These are phyloP conservation scores for Trichoderma lentiforme DNA, from an alignment of 2,329 filamentous ascomycete species.

Conservation along the genomic window DNA sequence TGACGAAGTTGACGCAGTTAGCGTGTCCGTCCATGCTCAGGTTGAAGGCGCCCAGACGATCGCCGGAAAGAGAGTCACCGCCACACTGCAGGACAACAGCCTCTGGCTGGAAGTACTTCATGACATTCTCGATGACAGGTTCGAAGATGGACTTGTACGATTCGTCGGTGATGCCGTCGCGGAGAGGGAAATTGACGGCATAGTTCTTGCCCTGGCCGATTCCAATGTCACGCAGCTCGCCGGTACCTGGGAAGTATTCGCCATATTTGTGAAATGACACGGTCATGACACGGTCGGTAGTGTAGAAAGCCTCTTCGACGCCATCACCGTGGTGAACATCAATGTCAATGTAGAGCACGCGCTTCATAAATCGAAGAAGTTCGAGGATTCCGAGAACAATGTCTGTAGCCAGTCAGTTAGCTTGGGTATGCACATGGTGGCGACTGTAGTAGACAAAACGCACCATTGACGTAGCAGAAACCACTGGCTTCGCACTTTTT, in stretches of 20 bases:
- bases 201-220: conserved; percentile 87
- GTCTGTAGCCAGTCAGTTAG: conserved; percentile 50
- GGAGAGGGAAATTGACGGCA: conserved; percentile 84
- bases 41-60: conserved; percentile 94
- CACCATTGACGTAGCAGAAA: conserved; percentile 97
- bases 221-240: conserved; percentile 80
- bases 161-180: conserved; percentile 85
- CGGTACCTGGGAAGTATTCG: conserved; percentile 91
- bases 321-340: conserved; percentile 93
- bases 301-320: conserved; percentile 91
- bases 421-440: neutral
- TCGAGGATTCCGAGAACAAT: conserved; percentile 95
- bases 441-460: conserved; percentile 20
- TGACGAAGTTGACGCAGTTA: conserved; percentile 89
- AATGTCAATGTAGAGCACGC: conserved; percentile 97
- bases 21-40: conserved; percentile 95
- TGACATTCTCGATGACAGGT: conserved; percentile 80
- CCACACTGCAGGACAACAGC: conserved; percentile 96
- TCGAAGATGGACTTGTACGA: conserved; percentile 91
- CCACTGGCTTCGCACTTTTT: conserved; percentile 96
- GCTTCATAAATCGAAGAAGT: conserved; percentile 82
- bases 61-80: conserved; percentile 89
- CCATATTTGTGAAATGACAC: conserved; percentile 96
- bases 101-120: conserved; percentile 82
- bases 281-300: conserved; percentile 88